Evolutionary conservation across 371 early-diverging fungal species (phyloP), one percentile per base, ranked within the genome.

Genomic region (Saksenaea vasiformis): DNA sequence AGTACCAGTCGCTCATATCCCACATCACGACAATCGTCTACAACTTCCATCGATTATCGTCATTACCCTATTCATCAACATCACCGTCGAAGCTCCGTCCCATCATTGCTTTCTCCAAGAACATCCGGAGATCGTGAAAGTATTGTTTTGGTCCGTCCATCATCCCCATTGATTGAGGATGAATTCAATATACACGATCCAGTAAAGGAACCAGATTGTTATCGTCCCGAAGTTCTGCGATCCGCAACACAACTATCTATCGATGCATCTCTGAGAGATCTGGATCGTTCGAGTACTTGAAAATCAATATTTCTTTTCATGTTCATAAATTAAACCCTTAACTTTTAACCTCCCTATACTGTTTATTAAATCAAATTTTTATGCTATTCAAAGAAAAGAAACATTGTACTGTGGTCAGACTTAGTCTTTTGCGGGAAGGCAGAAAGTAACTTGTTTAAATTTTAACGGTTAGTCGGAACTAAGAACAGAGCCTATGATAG

Each of bases 191-290:
- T 62, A 28, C 60, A 68, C 41, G 64, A 71, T 63, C 73, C 73
- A 3, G 72, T 80, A 5, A 80, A 77, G 56, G 80, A 80, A 38
- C 80, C 80, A 17, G 77, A 80, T 61, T 67, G 75, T 53, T 55
- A 65, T 38, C 67, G 77, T 43, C 77, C 80, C 15, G 80, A 80
- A 57, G 77, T 80, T 3, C 73, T 80, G 35, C 71, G 80, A 35
- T 77, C 77, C 11, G 80, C 76, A 10, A 80, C 80, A 11, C 76
- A 75, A 56, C 53, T 80, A 31, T 80, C 80, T 2, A 74, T 80
- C 24, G 70, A 67, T 43, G 80, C 80, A 17, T 76, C 80, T 17
- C 35, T 67, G 5, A 64, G 69, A 58, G 73, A 73, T 54, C 31
- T 73, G 28, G 73, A 73, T 41, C 56, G 60, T 47, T 47, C n/a